Percentiles rank a stretch among this genome's conserved stretches.
Evolutionary conservation across 305 asterid species (phyloP).

Genomic region (Fraxinus albicans): DNA sequence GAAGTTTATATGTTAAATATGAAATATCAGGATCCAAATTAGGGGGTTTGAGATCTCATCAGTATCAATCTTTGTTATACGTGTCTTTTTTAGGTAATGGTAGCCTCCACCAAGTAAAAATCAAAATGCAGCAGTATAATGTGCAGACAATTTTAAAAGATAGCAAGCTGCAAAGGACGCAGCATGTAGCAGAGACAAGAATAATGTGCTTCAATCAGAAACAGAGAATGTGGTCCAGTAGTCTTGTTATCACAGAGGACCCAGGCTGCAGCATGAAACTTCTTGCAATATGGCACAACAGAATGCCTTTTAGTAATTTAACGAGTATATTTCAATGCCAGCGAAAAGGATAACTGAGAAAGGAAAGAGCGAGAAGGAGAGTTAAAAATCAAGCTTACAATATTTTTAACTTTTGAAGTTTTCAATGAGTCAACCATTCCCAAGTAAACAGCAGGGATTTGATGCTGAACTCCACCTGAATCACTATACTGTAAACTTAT

Average conservation of each 20-base stretch:
- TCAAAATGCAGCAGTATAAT: background rate
- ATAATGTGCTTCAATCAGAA: slow-evolving; percentile 4
- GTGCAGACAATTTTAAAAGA: background rate
- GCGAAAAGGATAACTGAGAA: background rate
- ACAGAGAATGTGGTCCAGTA: background rate
- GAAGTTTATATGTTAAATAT: background rate
- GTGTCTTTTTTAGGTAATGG: slow-evolving; percentile 18
- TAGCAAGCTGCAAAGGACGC: background rate
- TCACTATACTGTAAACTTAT: slow-evolving; percentile 74
- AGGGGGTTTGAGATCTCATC: slow-evolving; percentile 5
- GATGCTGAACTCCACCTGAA: slow-evolving; percentile 72
- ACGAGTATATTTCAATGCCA: background rate
- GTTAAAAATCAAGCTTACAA: slow-evolving; percentile 50
- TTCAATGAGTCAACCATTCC: slow-evolving; percentile 76
- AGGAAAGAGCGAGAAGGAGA: background rate
- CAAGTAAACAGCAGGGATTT: slow-evolving; percentile 85
- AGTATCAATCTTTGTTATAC: background rate
- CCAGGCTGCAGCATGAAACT: background rate
- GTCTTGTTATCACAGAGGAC: slow-evolving; percentile 7
- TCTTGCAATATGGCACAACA: slow-evolving; percentile 5
- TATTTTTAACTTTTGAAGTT: slow-evolving; percentile 56
- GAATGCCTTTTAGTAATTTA: slow-evolving; percentile 8
- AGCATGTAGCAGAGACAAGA: background rate
- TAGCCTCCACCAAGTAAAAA: slow-evolving; percentile 7
- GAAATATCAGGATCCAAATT: slow-evolving; percentile 10